phyloP scores from a whole-genome alignment of 768 basidiomycete genomes.

The Mycena rebaudengoi region DNA sequence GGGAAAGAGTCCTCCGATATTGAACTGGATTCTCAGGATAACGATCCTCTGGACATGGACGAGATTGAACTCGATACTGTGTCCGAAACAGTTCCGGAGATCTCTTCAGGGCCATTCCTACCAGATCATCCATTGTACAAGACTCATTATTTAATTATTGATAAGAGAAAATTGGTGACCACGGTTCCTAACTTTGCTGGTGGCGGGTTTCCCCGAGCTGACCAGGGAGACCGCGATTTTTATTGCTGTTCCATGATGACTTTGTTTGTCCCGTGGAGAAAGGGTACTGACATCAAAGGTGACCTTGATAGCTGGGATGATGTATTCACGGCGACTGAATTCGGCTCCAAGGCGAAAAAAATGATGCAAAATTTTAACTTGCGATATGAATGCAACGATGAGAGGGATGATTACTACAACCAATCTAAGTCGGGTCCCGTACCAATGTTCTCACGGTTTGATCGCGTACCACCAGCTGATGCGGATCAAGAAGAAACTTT shows the following conservation, averaged over 20 bases:
- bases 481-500: no score
- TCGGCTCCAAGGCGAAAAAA: background rate
- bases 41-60: no score
- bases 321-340: slow-evolving; percentile 23
- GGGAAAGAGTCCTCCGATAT: no score
- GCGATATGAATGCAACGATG: slow-evolving; percentile 39
- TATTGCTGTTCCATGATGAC: no score
- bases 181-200: slow-evolving; percentile 38
- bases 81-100: no score
- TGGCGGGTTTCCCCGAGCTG: no score
- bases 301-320: slow-evolving; percentile 25
- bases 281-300: slow-evolving; percentile 29
- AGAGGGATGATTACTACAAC: slow-evolving; percentile 31
- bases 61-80: no score
- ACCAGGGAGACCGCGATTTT: no score
- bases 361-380: slow-evolving; percentile 38
- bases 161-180: background rate
- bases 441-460: background rate
- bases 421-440: slow-evolving; percentile 4
- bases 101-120: background rate
- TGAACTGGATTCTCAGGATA: no score
- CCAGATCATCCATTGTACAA: background rate
- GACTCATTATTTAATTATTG: background rate
- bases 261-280: no score
- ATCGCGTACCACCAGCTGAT: background rate